Base-by-base conservation (phyloP, 2,329 filamentous ascomycete genomes). In the Lecanicillium sp. region DNA sequence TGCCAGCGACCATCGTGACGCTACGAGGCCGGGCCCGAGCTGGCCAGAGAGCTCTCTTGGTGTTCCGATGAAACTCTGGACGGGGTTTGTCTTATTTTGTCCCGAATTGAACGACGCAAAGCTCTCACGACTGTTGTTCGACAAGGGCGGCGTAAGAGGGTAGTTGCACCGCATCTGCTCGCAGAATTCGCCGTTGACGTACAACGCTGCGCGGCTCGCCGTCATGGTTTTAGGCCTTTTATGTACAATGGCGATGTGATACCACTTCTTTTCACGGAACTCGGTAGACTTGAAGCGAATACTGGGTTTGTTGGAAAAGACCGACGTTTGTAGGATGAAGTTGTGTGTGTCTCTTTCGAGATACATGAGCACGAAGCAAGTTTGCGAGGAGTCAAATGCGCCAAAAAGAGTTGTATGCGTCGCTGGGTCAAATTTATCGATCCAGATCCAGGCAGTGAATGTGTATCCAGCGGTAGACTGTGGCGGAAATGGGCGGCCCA, bases 381-480 rank as follows among this genome's bases (percentile, higher is more conserved):
- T 89, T 64, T 97, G 91, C 5, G 82, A 89, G 3, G 84, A 76
- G 67, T 98, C 93, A 65, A 94, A 97, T 8, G 93, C 88, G 21
- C 93, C 93, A 63, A 98, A 98, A 12, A 98, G 78, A 0, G 93
- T 98, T 0, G 93, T 98, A 64, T 98, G 93, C 14, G 86, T 83
- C 38, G 80, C 79, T 5, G 79, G 71, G 63, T 98, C 94, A 64
- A 93, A 97, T 33, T 81, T 74, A 63, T 97, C 90, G 51, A 98
- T 80, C 17, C 86, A 82, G 42, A 95, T 78, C 93, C 93, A 98
- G 1, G 88, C 80, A 38, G 87, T 80, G 52, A 98, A 85, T 1
- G 90, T 95, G 67, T 97, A 98, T 17, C 93, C 94, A n/a, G 76
- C 72, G 9, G 83, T 79, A 15, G 83, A 81, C 47, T 80, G 75